phyloP scores from a whole-genome alignment of 805 yeast species.

The Starmerella ratchasimensis region DNA sequence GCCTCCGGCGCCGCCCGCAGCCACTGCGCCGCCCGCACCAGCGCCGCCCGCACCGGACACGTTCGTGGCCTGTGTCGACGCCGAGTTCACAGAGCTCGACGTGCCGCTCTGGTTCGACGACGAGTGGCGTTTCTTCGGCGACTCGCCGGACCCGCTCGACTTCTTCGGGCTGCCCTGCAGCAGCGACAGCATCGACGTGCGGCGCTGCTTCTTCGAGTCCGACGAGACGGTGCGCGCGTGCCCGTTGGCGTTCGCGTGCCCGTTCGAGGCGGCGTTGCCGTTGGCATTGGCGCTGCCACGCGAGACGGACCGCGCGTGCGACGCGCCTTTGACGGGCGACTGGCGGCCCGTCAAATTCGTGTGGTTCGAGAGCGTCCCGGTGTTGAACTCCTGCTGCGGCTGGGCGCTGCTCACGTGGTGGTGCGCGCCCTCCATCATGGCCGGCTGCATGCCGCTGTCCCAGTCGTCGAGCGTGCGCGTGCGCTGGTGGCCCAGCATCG shows the following conservation, averaged over 20 bases:
- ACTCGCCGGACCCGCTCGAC: slow-evolving; percentile 19
- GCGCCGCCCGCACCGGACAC: too few relatives aligned
- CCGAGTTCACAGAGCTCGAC: background rate
- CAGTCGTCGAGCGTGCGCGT: slow-evolving; percentile 11
- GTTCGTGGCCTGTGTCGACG: too few relatives aligned
- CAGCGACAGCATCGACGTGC: slow-evolving; percentile 12
- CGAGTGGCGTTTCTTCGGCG: background rate
- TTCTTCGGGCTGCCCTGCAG: slow-evolving; percentile 11
- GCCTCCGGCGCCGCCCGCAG: background rate
- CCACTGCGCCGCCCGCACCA: too few relatives aligned
- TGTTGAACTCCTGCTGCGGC: background rate
- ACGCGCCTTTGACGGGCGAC: too few relatives aligned
- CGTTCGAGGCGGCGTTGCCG: background rate
- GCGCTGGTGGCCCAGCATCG: slow-evolving; percentile 6
- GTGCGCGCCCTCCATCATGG: background rate
- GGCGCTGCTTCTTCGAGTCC: slow-evolving; percentile 14
- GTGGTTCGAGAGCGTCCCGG: too few relatives aligned
- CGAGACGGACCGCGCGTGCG: background rate
- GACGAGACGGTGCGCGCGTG: slow-evolving; percentile 7
- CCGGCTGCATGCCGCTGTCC: slow-evolving; percentile 8
- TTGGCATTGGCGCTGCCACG: slow-evolving; percentile 1
- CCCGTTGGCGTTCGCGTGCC: background rate
- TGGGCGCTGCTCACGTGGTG: background rate
- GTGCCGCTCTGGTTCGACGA: background rate
- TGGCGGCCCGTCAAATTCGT: too few relatives aligned